Conservation (phyloP, 139 green algal species). For the Chlorella vulgaris region DNA sequence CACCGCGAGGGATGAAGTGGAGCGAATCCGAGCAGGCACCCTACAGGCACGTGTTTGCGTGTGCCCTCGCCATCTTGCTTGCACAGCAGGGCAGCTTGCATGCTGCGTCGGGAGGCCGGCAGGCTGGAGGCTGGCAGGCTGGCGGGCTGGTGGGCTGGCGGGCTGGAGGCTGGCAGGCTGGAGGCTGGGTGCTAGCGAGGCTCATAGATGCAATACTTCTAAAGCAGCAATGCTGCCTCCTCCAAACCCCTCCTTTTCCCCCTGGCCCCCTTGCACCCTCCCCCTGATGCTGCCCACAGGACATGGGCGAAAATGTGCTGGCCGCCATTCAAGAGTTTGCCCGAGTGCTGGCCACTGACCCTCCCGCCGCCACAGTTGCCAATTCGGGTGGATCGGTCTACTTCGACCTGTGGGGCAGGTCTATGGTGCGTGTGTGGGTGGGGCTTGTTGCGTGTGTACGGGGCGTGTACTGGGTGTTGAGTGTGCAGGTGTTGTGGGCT, state of each 20-base stretch:
- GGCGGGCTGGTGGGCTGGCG: too few species aligned
- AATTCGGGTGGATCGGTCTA: conserved; percentile 27
- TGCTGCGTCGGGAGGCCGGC: too few species aligned
- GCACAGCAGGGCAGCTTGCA: too few species aligned
- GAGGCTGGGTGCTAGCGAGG: too few species aligned
- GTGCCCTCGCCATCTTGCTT: neutral
- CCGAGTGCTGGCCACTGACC: conserved; percentile 28
- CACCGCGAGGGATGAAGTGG: conserved; percentile 52
- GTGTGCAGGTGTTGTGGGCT: too few species aligned
- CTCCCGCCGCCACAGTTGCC: neutral
- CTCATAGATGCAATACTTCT: too few species aligned
- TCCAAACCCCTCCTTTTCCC: neutral
- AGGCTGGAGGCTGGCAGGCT: too few species aligned
- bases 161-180: too few species aligned
- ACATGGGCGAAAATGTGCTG: conserved; percentile 63
- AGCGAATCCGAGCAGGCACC: conserved; percentile 60
- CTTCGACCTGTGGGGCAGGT: conserved; percentile 43
- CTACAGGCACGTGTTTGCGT: conserved; percentile 48
- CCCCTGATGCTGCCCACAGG: too few species aligned
- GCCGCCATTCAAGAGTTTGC: conserved; percentile 42
- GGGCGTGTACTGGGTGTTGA: neutral
- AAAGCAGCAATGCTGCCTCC: too few species aligned
- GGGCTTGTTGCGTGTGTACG: neutral
- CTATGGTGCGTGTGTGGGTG: conserved; percentile 33
- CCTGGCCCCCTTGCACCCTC: neutral